A percentile compares a stretch with the other conserved stretches of the same genome.
Evolutionary conservation across 148 eudicot species (phyloP).

Genomic region (Rhododendron vialii): DNA sequence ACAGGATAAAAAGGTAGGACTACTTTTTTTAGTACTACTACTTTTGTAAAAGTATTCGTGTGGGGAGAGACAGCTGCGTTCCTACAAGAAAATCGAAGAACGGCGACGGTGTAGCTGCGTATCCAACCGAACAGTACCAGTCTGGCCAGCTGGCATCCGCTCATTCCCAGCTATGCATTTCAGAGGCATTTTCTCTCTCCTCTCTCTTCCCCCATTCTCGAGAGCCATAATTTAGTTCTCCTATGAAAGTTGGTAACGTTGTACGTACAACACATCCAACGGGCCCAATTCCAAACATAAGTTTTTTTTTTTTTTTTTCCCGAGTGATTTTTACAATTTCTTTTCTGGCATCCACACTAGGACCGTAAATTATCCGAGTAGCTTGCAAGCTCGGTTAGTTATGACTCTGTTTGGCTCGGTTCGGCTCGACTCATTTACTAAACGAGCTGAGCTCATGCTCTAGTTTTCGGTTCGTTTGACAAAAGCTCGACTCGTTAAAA

Average conservation of each 20-base stretch:
- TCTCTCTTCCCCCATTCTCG: background rate
- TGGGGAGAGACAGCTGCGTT: background rate
- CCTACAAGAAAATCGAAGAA: background rate
- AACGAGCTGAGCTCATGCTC: too few relatives aligned
- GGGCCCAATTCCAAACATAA: background rate
- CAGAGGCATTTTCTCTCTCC: background rate
- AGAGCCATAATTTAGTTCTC: background rate
- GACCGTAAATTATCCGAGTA: fast-evolving
- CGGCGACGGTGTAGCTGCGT: background rate
- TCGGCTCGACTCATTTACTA: too few relatives aligned
- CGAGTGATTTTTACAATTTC: too few relatives aligned
- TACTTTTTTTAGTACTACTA: too few relatives aligned
- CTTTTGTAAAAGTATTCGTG: background rate
- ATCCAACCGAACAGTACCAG: background rate
- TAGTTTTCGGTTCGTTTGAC: too few relatives aligned
- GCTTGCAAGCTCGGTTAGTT: too few relatives aligned
- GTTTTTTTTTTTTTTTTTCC: background rate
- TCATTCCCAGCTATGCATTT: conserved; percentile 1
- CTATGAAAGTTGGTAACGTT: background rate
- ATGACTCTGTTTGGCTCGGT: too few relatives aligned
- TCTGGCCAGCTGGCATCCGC: background rate
- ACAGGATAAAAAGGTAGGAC: too few relatives aligned
- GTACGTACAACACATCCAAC: background rate
- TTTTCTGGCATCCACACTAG: too few relatives aligned
- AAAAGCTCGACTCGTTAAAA: too few relatives aligned